Conservation (phyloP, 306 rosid genomes). For the Vigna unguiculata region DNA sequence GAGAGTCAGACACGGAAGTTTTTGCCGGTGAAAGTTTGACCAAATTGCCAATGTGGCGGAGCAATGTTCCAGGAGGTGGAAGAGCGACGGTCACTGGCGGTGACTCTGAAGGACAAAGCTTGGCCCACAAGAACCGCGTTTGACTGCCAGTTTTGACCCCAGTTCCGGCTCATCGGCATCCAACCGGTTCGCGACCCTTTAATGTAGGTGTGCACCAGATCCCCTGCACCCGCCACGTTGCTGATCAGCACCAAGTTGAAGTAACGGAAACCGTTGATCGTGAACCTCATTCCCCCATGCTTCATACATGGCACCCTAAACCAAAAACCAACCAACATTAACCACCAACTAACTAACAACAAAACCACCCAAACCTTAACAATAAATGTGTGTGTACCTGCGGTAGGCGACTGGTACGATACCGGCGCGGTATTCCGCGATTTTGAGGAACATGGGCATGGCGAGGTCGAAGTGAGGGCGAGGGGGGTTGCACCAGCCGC, state of each 20-base stretch:
- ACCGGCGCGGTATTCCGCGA: constrained; percentile 96
- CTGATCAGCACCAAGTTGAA: constrained; percentile 83
- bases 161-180: constrained; percentile 95
- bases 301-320: constrained; percentile 88
- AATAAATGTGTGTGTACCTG: constrained; percentile 47
- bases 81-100: constrained; percentile 80
- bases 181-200: constrained; percentile 78
- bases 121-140: constrained; percentile 83
- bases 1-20: constrained; percentile 75
- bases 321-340: background rate
- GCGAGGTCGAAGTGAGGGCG: constrained; percentile 95
- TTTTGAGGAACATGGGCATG: constrained; percentile 99
- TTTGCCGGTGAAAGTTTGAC: constrained; percentile 91
- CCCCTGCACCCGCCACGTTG: constrained; percentile 99
- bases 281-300: constrained; percentile 87
- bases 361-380: background rate
- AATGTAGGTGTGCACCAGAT: constrained; percentile 73
- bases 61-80: constrained; percentile 94
- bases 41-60: constrained; percentile 87
- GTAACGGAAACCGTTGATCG: constrained; percentile 92
- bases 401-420: constrained; percentile 92
- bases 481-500: constrained; percentile 99
- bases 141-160: constrained; percentile 99
- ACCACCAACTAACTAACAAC: background rate
- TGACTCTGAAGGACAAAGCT: constrained; percentile 71